Evolutionary conservation across 768 basidiomycete species (phyloP).

Genomic region (Pisolithus orientalis): DNA sequence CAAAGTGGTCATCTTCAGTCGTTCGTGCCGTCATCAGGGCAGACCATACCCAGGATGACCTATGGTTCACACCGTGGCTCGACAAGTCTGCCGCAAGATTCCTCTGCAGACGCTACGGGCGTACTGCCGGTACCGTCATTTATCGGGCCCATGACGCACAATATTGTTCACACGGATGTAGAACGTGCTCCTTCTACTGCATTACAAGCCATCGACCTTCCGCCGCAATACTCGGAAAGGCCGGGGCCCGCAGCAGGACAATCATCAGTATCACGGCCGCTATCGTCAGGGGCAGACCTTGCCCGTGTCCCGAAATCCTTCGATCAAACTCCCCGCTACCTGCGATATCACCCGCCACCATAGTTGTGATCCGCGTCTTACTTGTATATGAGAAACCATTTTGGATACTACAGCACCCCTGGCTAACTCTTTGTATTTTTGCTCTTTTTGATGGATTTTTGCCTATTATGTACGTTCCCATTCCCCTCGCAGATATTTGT

Average conservation of each 20-base stretch:
- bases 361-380: not conserved
- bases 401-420: too few relatives aligned
- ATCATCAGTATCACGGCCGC: constrained; percentile 5
- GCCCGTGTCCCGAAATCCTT: constrained; percentile 1
- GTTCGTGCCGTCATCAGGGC: constrained; percentile 5
- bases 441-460: too few relatives aligned
- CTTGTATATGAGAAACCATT: too few relatives aligned
- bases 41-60: not conserved
- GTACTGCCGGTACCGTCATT: not conserved
- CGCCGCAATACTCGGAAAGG: constrained; percentile 10
- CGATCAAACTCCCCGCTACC: not conserved
- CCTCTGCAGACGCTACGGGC: constrained; percentile 10
- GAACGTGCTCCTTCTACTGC: too few relatives aligned
- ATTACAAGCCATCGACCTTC: too few relatives aligned
- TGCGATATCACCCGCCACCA: constrained; percentile 8
- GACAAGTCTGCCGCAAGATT: too few relatives aligned
- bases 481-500: too few relatives aligned
- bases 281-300: constrained; percentile 7
- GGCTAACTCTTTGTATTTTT: too few relatives aligned
- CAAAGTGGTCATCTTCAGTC: constrained; percentile 15
- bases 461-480: too few relatives aligned
- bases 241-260: constrained; percentile 18
- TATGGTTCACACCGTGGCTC: constrained; percentile 6
- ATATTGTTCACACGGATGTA: constrained; percentile 44
- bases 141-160: constrained; percentile 41